Conservation (phyloP, 2,329 filamentous ascomycete genomes). For the Aspergillus sp. region DNA sequence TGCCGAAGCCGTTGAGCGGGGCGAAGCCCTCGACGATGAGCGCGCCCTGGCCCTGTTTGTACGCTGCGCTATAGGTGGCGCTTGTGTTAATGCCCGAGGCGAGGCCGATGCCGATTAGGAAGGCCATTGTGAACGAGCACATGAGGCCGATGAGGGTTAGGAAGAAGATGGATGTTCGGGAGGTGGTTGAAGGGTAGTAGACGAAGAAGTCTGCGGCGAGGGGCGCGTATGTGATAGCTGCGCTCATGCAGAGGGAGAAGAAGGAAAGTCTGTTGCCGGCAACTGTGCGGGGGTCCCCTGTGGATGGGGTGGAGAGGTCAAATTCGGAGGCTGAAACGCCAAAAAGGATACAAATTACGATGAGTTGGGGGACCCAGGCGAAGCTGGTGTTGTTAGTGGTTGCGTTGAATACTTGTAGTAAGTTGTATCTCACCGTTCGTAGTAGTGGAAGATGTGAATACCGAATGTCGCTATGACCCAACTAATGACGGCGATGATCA, state of each 20-base stretch:
- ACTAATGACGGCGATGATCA: constrained; percentile 56
- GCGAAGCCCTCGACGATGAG: constrained; percentile 58
- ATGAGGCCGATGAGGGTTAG: constrained; percentile 53
- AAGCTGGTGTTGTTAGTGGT: constrained; percentile 36
- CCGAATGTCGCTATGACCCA: constrained; percentile 62
- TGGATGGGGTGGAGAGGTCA: constrained; percentile 47
- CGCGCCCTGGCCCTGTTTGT: constrained; percentile 54
- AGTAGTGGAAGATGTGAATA: constrained; percentile 61
- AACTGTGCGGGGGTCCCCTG: constrained; percentile 47
- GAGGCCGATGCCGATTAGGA: constrained; percentile 57
- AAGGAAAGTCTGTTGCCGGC: constrained; percentile 55
- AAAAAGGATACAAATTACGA: constrained; percentile 55
- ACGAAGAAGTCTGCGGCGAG: constrained; percentile 63
- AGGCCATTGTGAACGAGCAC: constrained; percentile 54
- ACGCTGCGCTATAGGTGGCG: constrained; percentile 51
- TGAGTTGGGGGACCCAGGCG: constrained; percentile 58
- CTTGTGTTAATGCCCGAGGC: constrained; percentile 51
- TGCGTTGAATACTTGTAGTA: background rate
- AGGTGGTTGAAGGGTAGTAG: constrained; percentile 53
- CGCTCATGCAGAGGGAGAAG: constrained; percentile 61
- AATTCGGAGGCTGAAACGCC: constrained; percentile 57
- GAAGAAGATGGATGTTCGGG: constrained; percentile 48
- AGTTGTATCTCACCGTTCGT: constrained; percentile 48
- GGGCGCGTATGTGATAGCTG: constrained; percentile 57
- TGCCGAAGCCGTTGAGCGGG: constrained; percentile 56